phyloP scores from a whole-genome alignment of 495 filamentous ascomycete genomes.

The Copromyces sp. region DNA sequence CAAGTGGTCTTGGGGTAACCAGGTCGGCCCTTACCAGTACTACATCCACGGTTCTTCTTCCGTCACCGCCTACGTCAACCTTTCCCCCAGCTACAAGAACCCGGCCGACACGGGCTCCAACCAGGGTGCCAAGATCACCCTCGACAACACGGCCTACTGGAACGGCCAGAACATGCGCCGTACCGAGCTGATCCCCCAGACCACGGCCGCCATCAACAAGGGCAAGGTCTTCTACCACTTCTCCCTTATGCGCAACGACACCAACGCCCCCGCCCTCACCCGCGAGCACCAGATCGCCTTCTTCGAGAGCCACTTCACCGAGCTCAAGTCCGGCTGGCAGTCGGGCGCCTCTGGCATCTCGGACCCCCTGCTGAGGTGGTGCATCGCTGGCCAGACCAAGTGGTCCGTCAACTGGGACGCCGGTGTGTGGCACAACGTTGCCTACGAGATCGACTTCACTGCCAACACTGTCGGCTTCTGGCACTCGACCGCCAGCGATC shows the following conservation, averaged over 20 bases:
- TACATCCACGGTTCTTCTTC: constrained; percentile 56
- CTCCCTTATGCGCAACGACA: constrained; percentile 46
- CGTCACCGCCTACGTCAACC: constrained; percentile 49
- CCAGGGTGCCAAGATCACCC: constrained; percentile 59
- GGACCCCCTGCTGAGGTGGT: constrained; percentile 38
- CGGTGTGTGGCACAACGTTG: constrained; percentile 68
- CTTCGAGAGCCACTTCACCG: constrained; percentile 69
- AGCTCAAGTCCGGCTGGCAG: constrained; percentile 61
- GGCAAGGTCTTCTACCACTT: constrained; percentile 65
- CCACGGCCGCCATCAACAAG: constrained; percentile 47
- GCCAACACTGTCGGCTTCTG: constrained; percentile 54
- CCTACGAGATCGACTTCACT: constrained; percentile 57
- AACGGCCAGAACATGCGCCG: constrained; percentile 48
- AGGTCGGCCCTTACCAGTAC: constrained; percentile 60
- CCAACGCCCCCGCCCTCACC: constrained; percentile 48
- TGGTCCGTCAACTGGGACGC: constrained; percentile 40
- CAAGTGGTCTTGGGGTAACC: constrained; percentile 56
- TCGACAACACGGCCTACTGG: constrained; percentile 53
- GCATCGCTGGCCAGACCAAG: constrained; percentile 30
- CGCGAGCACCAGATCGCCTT: constrained; percentile 69
- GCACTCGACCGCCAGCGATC: constrained; percentile 51
- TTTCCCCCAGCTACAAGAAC: constrained; percentile 50
- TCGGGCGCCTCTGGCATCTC: constrained; percentile 44
- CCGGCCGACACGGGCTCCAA: constrained; percentile 50
- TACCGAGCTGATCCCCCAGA: constrained; percentile 59